Evolutionary conservation across 2,329 filamentous ascomycete genomes (phyloP).

Genomic region (Microdochium paspali): DNA sequence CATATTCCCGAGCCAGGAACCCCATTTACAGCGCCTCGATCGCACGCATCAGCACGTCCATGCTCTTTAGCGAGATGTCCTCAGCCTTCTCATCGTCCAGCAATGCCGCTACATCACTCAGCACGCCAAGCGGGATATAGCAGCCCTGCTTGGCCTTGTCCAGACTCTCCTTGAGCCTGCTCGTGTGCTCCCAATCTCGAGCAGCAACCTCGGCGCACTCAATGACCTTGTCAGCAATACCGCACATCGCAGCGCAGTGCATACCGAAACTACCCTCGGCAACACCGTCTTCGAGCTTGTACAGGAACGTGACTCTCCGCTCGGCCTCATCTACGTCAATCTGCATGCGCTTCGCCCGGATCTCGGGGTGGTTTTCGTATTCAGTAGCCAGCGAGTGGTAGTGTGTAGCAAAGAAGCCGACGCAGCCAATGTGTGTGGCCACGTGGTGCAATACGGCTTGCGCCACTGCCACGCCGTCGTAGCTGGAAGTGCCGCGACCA

Average conservation of each 20-base stretch:
- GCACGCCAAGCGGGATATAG: constrained; percentile 74
- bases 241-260: constrained; percentile 98
- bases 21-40: constrained; percentile 43
- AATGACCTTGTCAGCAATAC: constrained; percentile 75
- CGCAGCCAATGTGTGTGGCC: constrained; percentile 82
- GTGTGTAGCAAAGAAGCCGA: constrained; percentile 96
- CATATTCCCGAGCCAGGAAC: too few relatives aligned
- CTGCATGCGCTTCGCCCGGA: constrained; percentile 80
- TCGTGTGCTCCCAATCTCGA: constrained; percentile 90
- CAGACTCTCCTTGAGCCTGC: constrained; percentile 76
- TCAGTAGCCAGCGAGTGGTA: constrained; percentile 92
- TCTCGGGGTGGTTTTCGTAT: constrained; percentile 82
- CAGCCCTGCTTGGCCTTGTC: constrained; percentile 71
- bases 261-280: constrained; percentile 97
- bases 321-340: constrained; percentile 84
- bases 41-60: constrained; percentile 51
- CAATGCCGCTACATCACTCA: constrained; percentile 79
- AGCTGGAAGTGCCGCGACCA: constrained; percentile 86
- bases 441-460: constrained; percentile 97
- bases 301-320: constrained; percentile 88
- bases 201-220: constrained; percentile 82
- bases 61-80: constrained; percentile 37
- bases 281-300: constrained; percentile 86
- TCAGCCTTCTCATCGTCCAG: constrained; percentile 45
- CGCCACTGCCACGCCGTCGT: constrained; percentile 92